Base-by-base conservation (phyloP, 768 basidiomycete genomes). In the Boletus edulis region DNA sequence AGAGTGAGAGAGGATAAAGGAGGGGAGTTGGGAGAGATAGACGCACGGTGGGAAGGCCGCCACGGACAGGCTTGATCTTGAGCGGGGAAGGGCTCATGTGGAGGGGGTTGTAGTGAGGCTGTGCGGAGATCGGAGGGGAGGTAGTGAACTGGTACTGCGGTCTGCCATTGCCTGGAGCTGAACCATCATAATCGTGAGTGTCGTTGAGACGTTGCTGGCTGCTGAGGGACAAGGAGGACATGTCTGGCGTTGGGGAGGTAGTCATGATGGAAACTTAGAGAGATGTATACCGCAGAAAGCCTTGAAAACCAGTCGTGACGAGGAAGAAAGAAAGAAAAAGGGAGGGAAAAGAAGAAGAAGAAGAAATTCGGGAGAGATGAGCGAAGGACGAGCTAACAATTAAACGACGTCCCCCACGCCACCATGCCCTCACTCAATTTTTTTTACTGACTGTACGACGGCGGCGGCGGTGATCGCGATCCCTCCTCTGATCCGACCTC, bases 191-290 rank as follows among this genome's bases (percentile, higher is more conserved):
- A 78, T 91, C 87, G 75, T 89, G 89, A 86, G 78, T 74, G 72
- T 92, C 89, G 77, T 91, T 83, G 79, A 87, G 83, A 81, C 87
- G 88, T 86, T 82, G 87, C 74, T 83, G 75, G 46, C 81, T 77
- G 73, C 81, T 81, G 72, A 91, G 83, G 65, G 89, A 85, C 67
- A 92, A 75, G 62, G 86, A 78, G 47, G 87, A 84, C 63, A 93
- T 82, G 76, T 91, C 89, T 60, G 90, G 89, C 39, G 80, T 74
- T 32, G 89, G 85, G 62, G 89, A 83, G 69, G 75, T 85, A 66
- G 88, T 87, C 89, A 92, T 92, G 81, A 84, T 81, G 56, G 52
- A 49, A 54, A 55, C 29, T 9, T 29, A 9, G 29, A 29, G 29
- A 29, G 5, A 55, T 53, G 57, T 49, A 38, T 29, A 59, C 60